phyloP scores from a whole-genome alignment of 2,329 filamentous ascomycete species.

The Neopestalotiopsis clavispora region DNA sequence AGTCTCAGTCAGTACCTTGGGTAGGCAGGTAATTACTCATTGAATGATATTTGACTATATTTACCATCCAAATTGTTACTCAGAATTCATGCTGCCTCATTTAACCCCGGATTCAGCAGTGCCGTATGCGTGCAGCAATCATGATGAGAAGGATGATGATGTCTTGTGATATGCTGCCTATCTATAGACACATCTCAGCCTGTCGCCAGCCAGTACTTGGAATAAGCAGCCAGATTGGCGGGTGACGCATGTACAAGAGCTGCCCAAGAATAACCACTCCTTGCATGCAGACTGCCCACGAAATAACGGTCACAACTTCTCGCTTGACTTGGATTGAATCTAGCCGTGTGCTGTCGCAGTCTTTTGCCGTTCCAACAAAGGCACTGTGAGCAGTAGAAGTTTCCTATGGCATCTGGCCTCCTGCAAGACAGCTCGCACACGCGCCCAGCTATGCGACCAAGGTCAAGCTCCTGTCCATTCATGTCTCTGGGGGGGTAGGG shows the following conservation, averaged over 20 bases:
- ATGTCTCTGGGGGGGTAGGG: background rate
- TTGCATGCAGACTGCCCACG: background rate
- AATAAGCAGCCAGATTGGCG: background rate
- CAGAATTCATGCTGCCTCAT: no score
- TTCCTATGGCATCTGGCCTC: background rate
- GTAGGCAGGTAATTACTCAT: background rate
- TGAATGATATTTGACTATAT: background rate
- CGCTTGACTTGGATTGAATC: background rate
- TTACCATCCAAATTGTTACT: background rate
- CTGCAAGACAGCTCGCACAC: conserved; percentile 9
- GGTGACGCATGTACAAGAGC: background rate
- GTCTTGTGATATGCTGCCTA: background rate
- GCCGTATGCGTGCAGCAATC: background rate
- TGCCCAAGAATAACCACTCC: background rate
- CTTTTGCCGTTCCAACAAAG: background rate
- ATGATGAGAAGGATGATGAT: background rate
- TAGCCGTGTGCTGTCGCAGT: background rate
- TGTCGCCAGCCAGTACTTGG: background rate
- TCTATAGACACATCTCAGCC: background rate
- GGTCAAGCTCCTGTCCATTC: background rate
- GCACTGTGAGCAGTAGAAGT: background rate
- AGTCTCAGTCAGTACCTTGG: background rate
- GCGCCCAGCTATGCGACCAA: background rate
- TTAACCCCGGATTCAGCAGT: background rate
- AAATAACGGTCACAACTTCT: background rate